Evolutionary conservation across 73 alveolate genomes (phyloP).

Genomic region (Effrenium voratum): DNA sequence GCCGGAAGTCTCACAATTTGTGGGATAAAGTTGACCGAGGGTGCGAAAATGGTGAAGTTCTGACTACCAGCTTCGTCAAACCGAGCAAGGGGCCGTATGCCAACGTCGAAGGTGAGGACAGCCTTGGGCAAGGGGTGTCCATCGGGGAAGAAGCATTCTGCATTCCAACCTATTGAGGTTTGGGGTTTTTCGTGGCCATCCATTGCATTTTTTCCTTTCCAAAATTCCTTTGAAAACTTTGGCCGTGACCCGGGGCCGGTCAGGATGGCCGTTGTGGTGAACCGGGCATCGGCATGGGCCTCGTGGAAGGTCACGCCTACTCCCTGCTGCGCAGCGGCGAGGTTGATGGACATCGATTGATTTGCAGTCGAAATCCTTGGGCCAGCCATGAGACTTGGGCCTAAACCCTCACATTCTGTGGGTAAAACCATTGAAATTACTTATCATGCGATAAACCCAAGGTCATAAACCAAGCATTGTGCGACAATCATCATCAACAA

Average conservation of each 20-base stretch:
- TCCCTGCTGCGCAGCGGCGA: background rate
- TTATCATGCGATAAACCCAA: no score
- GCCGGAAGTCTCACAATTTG: no score
- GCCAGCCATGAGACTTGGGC: background rate
- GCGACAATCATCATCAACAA: no score
- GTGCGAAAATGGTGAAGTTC: background rate
- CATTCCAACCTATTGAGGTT: background rate
- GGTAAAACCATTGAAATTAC: no score
- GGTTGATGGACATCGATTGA: conserved; percentile 22
- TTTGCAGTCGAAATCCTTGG: conserved; percentile 65
- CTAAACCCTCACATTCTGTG: no score
- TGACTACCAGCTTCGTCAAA: background rate
- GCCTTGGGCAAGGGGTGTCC: background rate
- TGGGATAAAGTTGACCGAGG: no score
- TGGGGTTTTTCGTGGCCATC: background rate
- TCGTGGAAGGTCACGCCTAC: background rate
- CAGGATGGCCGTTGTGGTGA: conserved; percentile 10
- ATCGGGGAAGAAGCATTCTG: background rate
- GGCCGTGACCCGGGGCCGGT: no score
- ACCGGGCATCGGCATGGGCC: background rate
- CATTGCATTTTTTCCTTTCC: background rate
- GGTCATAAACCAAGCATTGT: no score
- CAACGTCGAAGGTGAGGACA: background rate
- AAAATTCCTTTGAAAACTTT: no score
- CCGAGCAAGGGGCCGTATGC: conserved; percentile 83